Percentiles rank a stretch among this genome's conserved stretches.
Evolutionary conservation across 805 yeast genomes (phyloP).

Genomic region (Cyberlindnera saturnus): DNA sequence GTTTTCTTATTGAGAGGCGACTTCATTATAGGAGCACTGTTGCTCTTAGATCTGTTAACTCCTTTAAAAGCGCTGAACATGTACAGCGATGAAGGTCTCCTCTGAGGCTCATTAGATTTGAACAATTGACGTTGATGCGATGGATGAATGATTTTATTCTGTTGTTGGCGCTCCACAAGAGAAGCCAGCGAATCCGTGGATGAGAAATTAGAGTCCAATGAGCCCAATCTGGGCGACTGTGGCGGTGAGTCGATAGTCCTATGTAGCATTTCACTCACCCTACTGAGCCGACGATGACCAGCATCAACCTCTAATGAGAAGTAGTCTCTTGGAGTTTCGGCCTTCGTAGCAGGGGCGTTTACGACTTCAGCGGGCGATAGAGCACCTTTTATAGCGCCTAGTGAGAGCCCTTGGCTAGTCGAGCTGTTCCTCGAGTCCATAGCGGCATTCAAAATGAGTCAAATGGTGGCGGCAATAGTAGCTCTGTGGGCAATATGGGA

Average conservation of each 20-base stretch:
- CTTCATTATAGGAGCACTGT: conserved; percentile 8
- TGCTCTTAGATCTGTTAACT: conserved; percentile 5
- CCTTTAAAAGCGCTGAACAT: conserved; percentile 11
- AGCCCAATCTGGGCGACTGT: conserved; percentile 7
- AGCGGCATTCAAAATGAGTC: no score
- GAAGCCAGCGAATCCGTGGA: conserved; percentile 33
- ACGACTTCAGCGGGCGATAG: conserved; percentile 17
- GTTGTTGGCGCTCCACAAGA: conserved; percentile 34
- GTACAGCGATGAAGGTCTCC: conserved; percentile 13
- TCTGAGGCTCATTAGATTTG: conserved; percentile 2
- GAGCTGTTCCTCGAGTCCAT: conserved; percentile 5
- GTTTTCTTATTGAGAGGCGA: conserved; percentile 11
- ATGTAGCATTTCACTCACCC: conserved; percentile 16
- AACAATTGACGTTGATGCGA: conserved; percentile 31
- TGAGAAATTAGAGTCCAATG: conserved; percentile 21
- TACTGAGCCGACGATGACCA: conserved; percentile 9
- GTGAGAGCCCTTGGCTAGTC: conserved; percentile 2
- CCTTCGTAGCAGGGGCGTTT: conserved; percentile 2
- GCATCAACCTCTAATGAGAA: conserved; percentile 1
- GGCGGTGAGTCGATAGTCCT: conserved; percentile 16
- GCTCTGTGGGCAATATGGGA: no score
- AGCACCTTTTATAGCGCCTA: conserved; percentile 12
- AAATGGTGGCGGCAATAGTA: no score
- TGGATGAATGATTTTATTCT: conserved; percentile 37
- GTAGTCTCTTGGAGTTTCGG: conserved; percentile 5